Conservation (phyloP, 116 monocot genomes). For the Trichopus zeylanicus region DNA sequence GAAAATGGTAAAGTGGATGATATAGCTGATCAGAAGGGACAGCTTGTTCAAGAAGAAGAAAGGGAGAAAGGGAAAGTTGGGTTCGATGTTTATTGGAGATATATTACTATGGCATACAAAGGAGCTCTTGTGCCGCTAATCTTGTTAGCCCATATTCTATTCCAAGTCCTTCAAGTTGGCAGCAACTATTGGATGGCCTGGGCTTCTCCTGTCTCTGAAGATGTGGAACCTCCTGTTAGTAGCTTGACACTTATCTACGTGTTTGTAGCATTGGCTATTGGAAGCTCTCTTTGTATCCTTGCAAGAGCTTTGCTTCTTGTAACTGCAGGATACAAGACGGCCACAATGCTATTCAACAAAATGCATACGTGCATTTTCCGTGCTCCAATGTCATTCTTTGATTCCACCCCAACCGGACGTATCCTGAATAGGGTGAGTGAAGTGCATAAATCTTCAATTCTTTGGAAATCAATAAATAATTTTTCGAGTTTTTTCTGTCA, state of each 20-base stretch:
- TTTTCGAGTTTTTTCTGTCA: neutral
- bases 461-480: neutral
- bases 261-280: constrained; percentile 43
- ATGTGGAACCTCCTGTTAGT: constrained; percentile 37
- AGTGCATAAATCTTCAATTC: neutral
- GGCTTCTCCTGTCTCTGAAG: constrained; percentile 49
- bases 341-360: constrained; percentile 39
- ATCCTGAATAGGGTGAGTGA: constrained; percentile 69
- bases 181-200: constrained; percentile 85
- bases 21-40: constrained; percentile 26
- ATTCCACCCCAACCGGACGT: constrained; percentile 67
- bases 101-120: constrained; percentile 52
- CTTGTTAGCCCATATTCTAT: constrained; percentile 38
- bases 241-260: constrained; percentile 33
- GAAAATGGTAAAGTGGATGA: constrained; percentile 28
- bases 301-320: constrained; percentile 38
- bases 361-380: constrained; percentile 54
- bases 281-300: constrained; percentile 41
- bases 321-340: constrained; percentile 33
- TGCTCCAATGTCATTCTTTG: constrained; percentile 70
- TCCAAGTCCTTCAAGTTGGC: constrained; percentile 53
- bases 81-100: constrained; percentile 64
- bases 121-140: constrained; percentile 61
- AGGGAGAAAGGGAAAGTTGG: constrained; percentile 78
- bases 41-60: constrained; percentile 68